phyloP scores from a whole-genome alignment of 2,329 filamentous ascomycete species.

The Claviceps sp. region DNA sequence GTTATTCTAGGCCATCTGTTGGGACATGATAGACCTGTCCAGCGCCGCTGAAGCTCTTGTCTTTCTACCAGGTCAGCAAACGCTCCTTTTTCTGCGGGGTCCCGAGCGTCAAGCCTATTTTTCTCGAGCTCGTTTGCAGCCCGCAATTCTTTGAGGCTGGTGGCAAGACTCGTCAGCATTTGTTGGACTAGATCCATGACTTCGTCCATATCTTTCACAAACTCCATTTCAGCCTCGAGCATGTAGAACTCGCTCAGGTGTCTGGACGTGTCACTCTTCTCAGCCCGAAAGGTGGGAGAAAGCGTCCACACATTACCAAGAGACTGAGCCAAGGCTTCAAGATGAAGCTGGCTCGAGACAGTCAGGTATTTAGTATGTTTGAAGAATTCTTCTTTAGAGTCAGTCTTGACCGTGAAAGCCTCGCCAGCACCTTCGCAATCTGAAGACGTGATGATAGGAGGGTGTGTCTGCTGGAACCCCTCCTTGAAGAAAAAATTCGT shows the following conservation, averaged over 20 bases:
- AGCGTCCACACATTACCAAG: conserved; percentile 87
- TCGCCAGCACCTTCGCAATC: conserved; percentile 96
- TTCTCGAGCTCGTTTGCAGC: conserved; percentile 30
- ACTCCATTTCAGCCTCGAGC: conserved; percentile 84
- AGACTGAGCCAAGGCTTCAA: conserved; percentile 82
- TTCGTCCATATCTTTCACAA: conserved; percentile 52
- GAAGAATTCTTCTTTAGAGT: conserved; percentile 50
- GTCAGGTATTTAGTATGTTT: conserved; percentile 82
- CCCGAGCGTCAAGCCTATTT: conserved; percentile 21
- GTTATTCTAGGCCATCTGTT: conserved; percentile 65
- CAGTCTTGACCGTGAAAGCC: conserved; percentile 60
- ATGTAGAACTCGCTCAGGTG: conserved; percentile 98
- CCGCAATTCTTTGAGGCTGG: conserved; percentile 25
- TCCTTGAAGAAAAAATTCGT: conserved; percentile 61
- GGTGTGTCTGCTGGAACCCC: conserved; percentile 71
- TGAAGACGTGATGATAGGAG: conserved; percentile 88
- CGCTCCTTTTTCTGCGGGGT: conserved; percentile 27
- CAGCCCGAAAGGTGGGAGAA: conserved; percentile 86
- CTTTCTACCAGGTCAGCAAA: conserved; percentile 29
- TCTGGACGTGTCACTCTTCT: conserved; percentile 81
- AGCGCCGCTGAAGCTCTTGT: conserved; percentile 48
- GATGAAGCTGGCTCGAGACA: conserved; percentile 85
- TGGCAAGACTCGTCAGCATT: conserved; percentile 48
- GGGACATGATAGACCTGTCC: conserved; percentile 48
- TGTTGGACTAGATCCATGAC: conserved; percentile 73